phyloP scores from a whole-genome alignment of 2,329 filamentous ascomycete genomes.

The Colletotrichum acutatum region DNA sequence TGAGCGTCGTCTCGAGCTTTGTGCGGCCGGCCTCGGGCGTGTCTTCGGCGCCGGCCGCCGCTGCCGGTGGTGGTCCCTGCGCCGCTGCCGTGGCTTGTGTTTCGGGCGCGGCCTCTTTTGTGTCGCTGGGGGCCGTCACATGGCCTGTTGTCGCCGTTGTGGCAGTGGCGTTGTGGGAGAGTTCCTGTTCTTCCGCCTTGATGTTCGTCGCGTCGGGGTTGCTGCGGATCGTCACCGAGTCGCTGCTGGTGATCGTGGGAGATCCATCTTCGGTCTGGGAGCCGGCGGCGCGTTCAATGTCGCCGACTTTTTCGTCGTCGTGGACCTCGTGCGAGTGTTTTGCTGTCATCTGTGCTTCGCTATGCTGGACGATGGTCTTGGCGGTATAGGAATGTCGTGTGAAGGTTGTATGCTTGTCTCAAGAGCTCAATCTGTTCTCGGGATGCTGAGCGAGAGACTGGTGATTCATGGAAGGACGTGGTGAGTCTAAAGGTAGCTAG shows the following conservation, averaged over 20 bases:
- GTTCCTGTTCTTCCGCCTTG: not conserved
- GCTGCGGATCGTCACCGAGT: slow-evolving; percentile 24
- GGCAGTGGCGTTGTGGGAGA: not conserved
- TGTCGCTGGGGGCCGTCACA: not conserved
- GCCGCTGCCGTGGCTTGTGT: not conserved
- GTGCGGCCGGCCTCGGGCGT: slow-evolving; percentile 50
- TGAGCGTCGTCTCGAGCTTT: slow-evolving; percentile 46
- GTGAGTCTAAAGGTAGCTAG: not conserved
- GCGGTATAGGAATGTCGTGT: not conserved
- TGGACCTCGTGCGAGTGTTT: not conserved
- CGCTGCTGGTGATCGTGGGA: slow-evolving; percentile 13
- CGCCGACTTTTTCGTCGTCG: slow-evolving; percentile 33
- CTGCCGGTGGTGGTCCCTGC: not conserved
- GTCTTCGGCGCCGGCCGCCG: slow-evolving; percentile 7
- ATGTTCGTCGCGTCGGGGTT: not conserved
- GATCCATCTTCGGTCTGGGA: slow-evolving; percentile 6
- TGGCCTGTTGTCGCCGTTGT: not conserved
- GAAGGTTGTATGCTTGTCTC: not conserved
- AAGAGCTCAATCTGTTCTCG: not conserved
- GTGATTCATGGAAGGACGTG: not conserved
- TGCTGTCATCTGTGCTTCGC: slow-evolving; percentile 15
- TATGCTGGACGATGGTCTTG: not conserved
- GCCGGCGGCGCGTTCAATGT: slow-evolving; percentile 26
- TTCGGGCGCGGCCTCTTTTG: slow-evolving; percentile 3
- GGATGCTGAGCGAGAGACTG: not conserved